Evolutionary conservation across 2,329 filamentous ascomycete species (phyloP), one percentile per base, ranked within the genome.

Genomic region (Hansfordia pulvinata): DNA sequence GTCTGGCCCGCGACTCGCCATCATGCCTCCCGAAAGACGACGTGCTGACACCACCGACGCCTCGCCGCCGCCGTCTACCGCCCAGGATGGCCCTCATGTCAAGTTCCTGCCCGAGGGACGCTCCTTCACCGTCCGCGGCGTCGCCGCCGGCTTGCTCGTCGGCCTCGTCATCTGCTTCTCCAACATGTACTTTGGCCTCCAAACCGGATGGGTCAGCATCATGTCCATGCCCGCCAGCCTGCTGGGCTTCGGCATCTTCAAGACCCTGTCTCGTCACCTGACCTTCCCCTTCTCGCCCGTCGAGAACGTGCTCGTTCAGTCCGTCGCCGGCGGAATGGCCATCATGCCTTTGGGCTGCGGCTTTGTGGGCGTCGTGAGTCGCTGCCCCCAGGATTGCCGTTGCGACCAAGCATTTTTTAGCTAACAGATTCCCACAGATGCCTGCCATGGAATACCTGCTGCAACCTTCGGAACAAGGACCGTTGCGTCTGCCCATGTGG

Each of bases 151-250:
- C 10, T 62, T 93, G 5, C 58, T 70, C 4, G 90, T 98, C 35
- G 90, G 90, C 20, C 71, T 90, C 4, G 62, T 96, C 29, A 93
- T 96, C 44, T 90, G 82, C 47, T 93, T 93, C 50, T 92, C 83
- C 27, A 98, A 98, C 49, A 94, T 92, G 62, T 98, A 96, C 53
- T 98, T 98, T 49, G 90, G 90, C n/a, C 62, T 98, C 17, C 90
- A 96, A 56, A 92, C 83, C 16, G 60, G 62, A 35, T 68, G 62
- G 62, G 60, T 71, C 22, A 71, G 76, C 43, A 82, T 83, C 39
- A 96, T 98, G 90, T 82, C 84, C 10, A 94, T 98, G 85, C 90
- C 90, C 0, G 82, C 85, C 2, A 90, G 85, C 13, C 60, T 98
- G 32, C 83, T 98, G 46, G 88, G 90, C 2, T 96, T 94, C 47